Conservation (phyloP, 139 green algal species). For the Picochlorum sp. region DNA sequence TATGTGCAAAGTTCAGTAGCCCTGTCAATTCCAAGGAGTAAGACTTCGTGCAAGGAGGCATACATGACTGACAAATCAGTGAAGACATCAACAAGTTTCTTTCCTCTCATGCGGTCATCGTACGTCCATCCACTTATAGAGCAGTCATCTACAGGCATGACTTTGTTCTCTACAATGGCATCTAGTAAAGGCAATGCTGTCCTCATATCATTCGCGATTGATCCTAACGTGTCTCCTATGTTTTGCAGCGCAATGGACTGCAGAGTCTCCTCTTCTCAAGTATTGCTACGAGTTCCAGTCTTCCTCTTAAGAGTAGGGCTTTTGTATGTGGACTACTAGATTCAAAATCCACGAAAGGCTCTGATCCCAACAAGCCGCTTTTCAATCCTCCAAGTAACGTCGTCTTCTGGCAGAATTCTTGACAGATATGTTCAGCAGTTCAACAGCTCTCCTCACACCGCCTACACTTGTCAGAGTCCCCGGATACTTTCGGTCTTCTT, state of each 20-base stretch:
- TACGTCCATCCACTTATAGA: slow-evolving; percentile 7
- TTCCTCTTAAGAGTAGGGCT: slow-evolving; percentile 6
- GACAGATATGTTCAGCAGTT: slow-evolving; percentile 3
- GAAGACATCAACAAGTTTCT: slow-evolving; percentile 5
- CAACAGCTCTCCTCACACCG: neutral
- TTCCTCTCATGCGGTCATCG: neutral
- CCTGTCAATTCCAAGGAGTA: neutral
- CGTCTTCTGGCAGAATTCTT: slow-evolving; percentile 3
- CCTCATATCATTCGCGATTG: slow-evolving; percentile 2
- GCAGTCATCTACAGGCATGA: neutral
- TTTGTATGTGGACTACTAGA: neutral
- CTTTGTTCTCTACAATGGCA: slow-evolving; percentile 1
- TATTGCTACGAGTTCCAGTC: slow-evolving; percentile 1
- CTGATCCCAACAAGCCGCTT: neutral
- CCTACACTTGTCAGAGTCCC: slow-evolving; percentile 1
- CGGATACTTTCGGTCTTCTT: neutral
- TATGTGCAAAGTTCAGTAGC: neutral
- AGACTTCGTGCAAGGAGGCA: slow-evolving; percentile 1
- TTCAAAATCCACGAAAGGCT: slow-evolving; percentile 11
- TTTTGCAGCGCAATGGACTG: neutral
- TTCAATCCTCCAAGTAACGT: slow-evolving; percentile 6
- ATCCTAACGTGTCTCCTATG: neutral
- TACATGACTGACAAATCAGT: slow-evolving; percentile 9
- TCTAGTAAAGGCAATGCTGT: slow-evolving; percentile 3
- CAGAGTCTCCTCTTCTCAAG: neutral